phyloP scores from a whole-genome alignment of 2,329 filamentous ascomycete genomes.

The Calonectria pseudoreteaudii region DNA sequence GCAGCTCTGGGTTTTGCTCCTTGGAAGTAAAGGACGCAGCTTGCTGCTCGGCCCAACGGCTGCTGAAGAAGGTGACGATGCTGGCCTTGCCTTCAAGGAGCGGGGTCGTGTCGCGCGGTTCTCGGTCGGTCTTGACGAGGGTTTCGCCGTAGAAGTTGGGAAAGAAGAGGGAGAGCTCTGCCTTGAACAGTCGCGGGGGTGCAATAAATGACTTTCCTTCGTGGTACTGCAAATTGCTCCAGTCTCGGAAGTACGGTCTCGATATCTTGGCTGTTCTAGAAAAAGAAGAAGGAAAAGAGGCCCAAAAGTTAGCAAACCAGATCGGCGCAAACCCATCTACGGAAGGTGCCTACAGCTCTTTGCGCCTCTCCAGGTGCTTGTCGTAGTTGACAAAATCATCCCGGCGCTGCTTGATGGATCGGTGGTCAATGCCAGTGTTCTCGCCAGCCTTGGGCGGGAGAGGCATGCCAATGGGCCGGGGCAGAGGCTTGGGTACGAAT shows the following conservation, averaged over 20 bases:
- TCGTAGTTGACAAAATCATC: slow-evolving; percentile 88
- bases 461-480: slow-evolving; percentile 84
- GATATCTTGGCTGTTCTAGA: slow-evolving; percentile 78
- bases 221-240: slow-evolving; percentile 84
- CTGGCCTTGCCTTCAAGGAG: slow-evolving; percentile 79
- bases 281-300: too few species aligned
- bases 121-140: slow-evolving; percentile 66
- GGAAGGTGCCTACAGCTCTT: slow-evolving; percentile 72
- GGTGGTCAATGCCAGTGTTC: slow-evolving; percentile 81
- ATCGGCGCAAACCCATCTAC: too few species aligned
- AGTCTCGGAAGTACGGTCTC: slow-evolving; percentile 96
- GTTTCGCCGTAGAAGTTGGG: slow-evolving; percentile 90
- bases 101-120: slow-evolving; percentile 77
- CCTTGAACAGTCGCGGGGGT: slow-evolving; percentile 85
- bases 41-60: slow-evolving; percentile 88
- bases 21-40: slow-evolving; percentile 76
- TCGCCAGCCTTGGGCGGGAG: slow-evolving; percentile 80
- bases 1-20: slow-evolving; percentile 76
- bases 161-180: slow-evolving; percentile 88
- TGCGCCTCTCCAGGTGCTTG: slow-evolving; percentile 81
- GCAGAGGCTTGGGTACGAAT: slow-evolving; percentile 70
- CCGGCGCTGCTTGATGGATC: slow-evolving; percentile 74
- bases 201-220: slow-evolving; percentile 93
- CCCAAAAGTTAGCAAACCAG: slow-evolving; percentile 16
- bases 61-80: slow-evolving; percentile 85